phyloP scores from a whole-genome alignment of 805 yeast species.

The Debaryomyces castellii region DNA sequence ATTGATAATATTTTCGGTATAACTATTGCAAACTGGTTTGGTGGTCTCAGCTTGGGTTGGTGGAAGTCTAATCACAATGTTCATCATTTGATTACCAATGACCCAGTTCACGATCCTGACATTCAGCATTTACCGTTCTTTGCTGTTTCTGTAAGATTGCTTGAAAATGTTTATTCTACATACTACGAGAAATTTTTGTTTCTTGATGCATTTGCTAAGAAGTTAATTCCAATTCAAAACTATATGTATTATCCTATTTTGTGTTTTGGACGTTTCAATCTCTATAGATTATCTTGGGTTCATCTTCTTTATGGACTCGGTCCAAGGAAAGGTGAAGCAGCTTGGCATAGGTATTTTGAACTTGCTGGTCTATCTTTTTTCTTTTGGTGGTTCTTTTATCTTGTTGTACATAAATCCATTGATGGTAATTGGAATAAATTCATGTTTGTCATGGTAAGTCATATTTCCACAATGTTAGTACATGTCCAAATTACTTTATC shows the following conservation, averaged over 20 bases:
- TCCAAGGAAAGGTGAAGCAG: constrained; percentile 78
- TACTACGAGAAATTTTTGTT: constrained; percentile 68
- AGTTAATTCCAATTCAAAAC: constrained; percentile 62
- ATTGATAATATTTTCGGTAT: constrained; percentile 74
- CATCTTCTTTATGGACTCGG: constrained; percentile 75
- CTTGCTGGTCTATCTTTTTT: constrained; percentile 66
- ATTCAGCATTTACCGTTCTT: constrained; percentile 91
- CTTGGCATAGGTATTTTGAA: constrained; percentile 83
- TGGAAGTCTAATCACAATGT: constrained; percentile 94
- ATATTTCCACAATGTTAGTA: constrained; percentile 83
- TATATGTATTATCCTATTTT: constrained; percentile 76
- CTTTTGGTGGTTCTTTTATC: constrained; percentile 79
- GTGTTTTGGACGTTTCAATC: constrained; percentile 80
- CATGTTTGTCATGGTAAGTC: constrained; percentile 67
- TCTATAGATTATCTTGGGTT: constrained; percentile 78
- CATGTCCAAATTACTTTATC: constrained; percentile 89
- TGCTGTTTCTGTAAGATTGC: constrained; percentile 73
- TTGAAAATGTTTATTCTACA: constrained; percentile 72
- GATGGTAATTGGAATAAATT: constrained; percentile 55
- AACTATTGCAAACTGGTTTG: constrained; percentile 71
- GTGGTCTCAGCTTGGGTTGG: constrained; percentile 92
- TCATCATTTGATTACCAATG: constrained; percentile 90
- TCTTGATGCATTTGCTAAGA: constrained; percentile 66
- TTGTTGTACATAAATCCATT: constrained; percentile 51
- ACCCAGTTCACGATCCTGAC: constrained; percentile 92